Evolutionary conservation across 805 yeast genomes (phyloP), one percentile per base, ranked within the genome.

Genomic region (Sugiyamaella americana): DNA sequence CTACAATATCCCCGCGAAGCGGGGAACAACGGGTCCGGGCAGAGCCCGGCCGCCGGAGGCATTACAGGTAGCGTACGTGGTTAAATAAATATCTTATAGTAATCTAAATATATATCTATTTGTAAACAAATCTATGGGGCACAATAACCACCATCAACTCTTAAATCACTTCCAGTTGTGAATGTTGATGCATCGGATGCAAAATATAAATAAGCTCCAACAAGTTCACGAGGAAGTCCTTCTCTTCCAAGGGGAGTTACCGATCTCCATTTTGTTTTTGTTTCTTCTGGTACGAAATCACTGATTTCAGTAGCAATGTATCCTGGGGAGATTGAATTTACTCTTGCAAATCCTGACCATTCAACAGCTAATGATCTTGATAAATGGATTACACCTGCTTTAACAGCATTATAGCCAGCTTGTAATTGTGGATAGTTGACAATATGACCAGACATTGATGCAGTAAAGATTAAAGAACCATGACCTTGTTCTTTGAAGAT

Each of bases 341-440:
- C 91, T 55, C 95, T 75, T n/a, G 91, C 94, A 59, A 83, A 84
- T 1, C 80, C 77, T n/a, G 88, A 79, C 89, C 93, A 87, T 68
- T 87, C 96, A 37, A 87, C 79, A 13, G 95, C 91, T 53, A 87
- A 70, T 1, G 93, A 84, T 63, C 73, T 81, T 30, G 83, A 78
- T 57, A 87, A 72, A 60, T 87, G 95, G 53, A 81, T 62, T 22
- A 85, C 80, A 10, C 80, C 95, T 36, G 95, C 95, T 71, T 87
- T 87, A 56, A 88, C 84, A 13, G 87, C 86, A 60, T 87, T 87
- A 71, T 87, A 87, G 35, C 84, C 79, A 11, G 95, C 84, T 68
- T 87, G 96, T 61, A 79, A 71, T 65, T 88, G 93, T 20, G 96
- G 96, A 51, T 80, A 78, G 65, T 87, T 87, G 58, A 80, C 93